Percentiles rank a stretch among this genome's conserved stretches.
phyloP scores from a whole-genome alignment of 2,329 filamentous ascomycete species.

The Hypocrella siamensis region DNA sequence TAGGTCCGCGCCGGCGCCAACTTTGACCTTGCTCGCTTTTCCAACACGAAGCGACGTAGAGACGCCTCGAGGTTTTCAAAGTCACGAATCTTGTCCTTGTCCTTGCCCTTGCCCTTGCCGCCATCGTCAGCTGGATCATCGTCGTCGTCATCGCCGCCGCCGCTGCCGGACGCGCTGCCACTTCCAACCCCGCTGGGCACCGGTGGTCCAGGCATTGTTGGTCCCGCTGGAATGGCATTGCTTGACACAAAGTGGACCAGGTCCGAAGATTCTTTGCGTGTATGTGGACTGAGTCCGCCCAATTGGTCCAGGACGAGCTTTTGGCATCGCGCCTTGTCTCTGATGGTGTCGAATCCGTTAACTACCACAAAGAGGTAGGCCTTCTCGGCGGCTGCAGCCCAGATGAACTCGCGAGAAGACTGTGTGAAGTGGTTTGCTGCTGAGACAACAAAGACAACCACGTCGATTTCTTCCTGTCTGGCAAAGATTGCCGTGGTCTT shows the following conservation, averaged over 20 bases:
- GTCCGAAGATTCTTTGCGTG: constrained; percentile 81
- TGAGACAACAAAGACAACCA: constrained; percentile 95
- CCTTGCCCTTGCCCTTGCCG: constrained; percentile 48
- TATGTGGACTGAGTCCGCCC: constrained; percentile 71
- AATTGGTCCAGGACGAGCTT: constrained; percentile 91
- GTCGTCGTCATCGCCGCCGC: constrained; percentile 35
- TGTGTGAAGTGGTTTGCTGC: constrained; percentile 96
- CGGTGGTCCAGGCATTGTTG: constrained; percentile 38
- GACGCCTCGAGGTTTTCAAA: constrained; percentile 85
- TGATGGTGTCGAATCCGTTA: constrained; percentile 89
- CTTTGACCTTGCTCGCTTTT: constrained; percentile 91
- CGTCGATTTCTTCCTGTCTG: constrained; percentile 94
- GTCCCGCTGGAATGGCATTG: constrained; percentile 71
- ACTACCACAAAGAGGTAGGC: constrained; percentile 99
- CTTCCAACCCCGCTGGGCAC: constrained; percentile 37
- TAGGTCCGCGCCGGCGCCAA: constrained; percentile 92
- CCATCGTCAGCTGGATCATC: constrained; percentile 17
- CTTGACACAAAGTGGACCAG: constrained; percentile 97
- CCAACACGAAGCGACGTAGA: constrained; percentile 79
- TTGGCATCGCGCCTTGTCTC: constrained; percentile 79
- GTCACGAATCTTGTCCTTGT: constrained; percentile 78
- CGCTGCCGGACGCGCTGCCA: constrained; percentile 33
- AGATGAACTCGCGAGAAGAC: constrained; percentile 95
- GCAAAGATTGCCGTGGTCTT: constrained; percentile 97
- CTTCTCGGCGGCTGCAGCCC: constrained; percentile 89